Evolutionary conservation across 331 rosid species (phyloP).

Genomic region (Quercus phellos): DNA sequence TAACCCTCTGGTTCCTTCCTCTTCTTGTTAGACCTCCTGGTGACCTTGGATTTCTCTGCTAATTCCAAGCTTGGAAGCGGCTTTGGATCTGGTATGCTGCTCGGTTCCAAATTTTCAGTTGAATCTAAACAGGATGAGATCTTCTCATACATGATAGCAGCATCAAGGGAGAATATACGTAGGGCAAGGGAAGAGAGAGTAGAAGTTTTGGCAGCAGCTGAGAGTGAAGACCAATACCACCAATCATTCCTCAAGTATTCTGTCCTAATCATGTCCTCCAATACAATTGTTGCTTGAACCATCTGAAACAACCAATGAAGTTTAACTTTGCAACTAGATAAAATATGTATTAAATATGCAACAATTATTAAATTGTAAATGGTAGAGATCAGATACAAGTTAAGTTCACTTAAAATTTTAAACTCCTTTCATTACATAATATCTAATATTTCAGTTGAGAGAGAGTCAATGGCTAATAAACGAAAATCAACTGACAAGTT

Average conservation of each 20-base stretch:
- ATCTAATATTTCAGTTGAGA: not conserved
- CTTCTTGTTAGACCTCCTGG: conserved; percentile 75
- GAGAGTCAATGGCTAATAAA: not conserved
- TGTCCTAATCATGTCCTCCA: conserved; percentile 92
- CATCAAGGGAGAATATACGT: conserved; percentile 87
- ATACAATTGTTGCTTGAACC: conserved; percentile 77
- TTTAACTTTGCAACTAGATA: conserved; percentile 6
- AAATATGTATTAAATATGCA: not conserved
- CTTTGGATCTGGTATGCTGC: conserved; percentile 42
- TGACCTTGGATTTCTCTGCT: conserved; percentile 57
- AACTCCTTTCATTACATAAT: not conserved
- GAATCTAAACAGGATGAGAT: conserved; percentile 37
- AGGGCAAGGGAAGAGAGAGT: conserved; percentile 83
- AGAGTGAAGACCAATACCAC: conserved; percentile 99
- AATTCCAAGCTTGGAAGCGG: conserved; percentile 39
- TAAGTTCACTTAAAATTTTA: not conserved
- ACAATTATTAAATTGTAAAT: not conserved
- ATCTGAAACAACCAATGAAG: conserved; percentile 52
- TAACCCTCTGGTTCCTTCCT: conserved; percentile 81
- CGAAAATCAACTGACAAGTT: not conserved
- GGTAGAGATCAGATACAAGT: not conserved
- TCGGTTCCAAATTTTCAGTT: conserved; percentile 53
- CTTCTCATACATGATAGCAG: conserved; percentile 83
- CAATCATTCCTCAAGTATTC: conserved; percentile 90
- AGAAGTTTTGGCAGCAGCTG: conserved; percentile 92